These are phyloP conservation scores for Dactylellina sp. DNA, from an alignment of 2,329 filamentous ascomycete species.

Conservation along the genomic window DNA sequence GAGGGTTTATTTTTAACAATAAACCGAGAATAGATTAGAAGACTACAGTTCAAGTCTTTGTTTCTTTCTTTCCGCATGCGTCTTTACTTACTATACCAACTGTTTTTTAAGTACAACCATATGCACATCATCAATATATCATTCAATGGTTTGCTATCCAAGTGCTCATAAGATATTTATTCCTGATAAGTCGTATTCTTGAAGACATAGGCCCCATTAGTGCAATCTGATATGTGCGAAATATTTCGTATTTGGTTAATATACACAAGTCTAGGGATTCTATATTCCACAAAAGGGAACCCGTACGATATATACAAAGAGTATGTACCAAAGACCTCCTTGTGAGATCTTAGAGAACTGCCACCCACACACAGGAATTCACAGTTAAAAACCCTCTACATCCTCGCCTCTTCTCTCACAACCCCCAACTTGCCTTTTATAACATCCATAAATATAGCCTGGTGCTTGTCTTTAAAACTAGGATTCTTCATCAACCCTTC, in stretches of 20 bases:
- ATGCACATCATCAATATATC: too few species aligned
- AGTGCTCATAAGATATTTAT: too few species aligned
- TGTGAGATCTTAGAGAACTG: not conserved
- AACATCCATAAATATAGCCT: constrained; percentile 39
- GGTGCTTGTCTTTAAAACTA: constrained; percentile 36
- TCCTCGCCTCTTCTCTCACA: constrained; percentile 7
- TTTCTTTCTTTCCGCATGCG: too few species aligned
- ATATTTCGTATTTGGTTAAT: constrained; percentile 8
- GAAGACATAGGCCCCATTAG: too few species aligned
- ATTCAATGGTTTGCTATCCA: too few species aligned
- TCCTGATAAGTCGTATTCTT: too few species aligned
- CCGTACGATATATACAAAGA: constrained; percentile 22
- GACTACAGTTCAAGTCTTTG: too few species aligned
- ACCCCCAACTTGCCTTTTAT: constrained; percentile 33
- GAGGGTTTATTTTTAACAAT: not conserved
- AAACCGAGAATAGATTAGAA: not conserved
- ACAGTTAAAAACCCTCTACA: not conserved
- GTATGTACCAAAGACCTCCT: not conserved
- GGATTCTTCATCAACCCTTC: constrained; percentile 46
- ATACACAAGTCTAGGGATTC: constrained; percentile 7
- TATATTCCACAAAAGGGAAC: not conserved
- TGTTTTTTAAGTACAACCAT: too few species aligned
- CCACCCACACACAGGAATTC: constrained; percentile 21
- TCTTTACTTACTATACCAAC: too few species aligned
- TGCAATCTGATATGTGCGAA: too few species aligned